phyloP scores from a whole-genome alignment of 169 alveolate species.

The Cryptosporidium parvum region DNA sequence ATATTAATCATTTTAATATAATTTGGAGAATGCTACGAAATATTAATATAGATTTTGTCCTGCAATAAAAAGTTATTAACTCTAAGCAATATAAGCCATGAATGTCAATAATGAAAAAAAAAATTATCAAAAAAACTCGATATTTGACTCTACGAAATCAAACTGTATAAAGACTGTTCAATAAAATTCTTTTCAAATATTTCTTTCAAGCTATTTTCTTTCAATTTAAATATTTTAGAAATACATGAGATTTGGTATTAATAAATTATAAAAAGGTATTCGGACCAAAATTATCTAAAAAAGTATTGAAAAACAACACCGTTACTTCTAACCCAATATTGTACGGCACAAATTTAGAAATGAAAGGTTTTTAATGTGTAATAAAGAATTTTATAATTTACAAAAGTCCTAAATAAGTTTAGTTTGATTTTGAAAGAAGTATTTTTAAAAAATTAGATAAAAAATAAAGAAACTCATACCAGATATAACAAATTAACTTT shows the following conservation, averaged over 20 bases:
- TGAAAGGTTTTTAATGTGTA: background rate
- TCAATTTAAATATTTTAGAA: background rate
- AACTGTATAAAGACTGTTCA: background rate
- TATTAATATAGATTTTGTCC: background rate
- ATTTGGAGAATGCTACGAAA: background rate
- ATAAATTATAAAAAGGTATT: background rate
- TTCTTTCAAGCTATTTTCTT: background rate
- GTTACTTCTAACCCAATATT: background rate
- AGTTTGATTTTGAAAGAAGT: background rate
- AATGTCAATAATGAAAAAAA: background rate
- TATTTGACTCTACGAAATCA: background rate
- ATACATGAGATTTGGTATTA: background rate
- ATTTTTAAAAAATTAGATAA: background rate
- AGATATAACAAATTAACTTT: background rate
- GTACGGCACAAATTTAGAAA: background rate
- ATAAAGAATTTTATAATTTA: background rate
- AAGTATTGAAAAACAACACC: background rate
- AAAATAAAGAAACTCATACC: background rate
- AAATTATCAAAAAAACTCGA: conserved; percentile 14
- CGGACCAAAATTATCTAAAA: background rate
- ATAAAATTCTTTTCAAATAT: background rate
- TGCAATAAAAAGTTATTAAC: background rate
- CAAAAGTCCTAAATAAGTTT: background rate
- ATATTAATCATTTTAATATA: conserved; percentile 1
- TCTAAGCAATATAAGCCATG: background rate